A percentile compares a stretch with the other conserved stretches of the same genome.
phyloP scores from a whole-genome alignment of 345 rosid genomes.

The Melaleuca quinquenervia region DNA sequence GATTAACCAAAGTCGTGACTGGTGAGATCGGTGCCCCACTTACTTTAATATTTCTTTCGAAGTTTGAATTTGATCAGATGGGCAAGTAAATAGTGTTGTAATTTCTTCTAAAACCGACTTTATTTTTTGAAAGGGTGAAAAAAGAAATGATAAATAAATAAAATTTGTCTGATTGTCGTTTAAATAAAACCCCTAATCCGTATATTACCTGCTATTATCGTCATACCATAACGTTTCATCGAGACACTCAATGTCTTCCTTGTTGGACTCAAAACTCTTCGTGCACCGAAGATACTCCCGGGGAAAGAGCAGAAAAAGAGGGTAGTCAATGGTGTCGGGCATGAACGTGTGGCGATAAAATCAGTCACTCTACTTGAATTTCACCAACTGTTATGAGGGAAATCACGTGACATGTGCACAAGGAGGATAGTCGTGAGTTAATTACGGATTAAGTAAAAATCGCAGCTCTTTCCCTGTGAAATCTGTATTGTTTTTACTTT shows the following conservation, averaged over 20 bases:
- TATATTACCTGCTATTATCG: background rate
- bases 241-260: background rate
- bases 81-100: background rate
- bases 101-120: background rate
- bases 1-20: background rate
- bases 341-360: background rate
- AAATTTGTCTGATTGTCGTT: background rate
- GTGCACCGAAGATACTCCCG: background rate
- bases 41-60: background rate
- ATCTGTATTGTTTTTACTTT: background rate
- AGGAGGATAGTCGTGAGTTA: background rate
- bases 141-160: background rate
- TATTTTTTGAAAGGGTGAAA: background rate
- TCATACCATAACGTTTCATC: too few relatives aligned
- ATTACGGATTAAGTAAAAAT: background rate
- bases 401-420: too few relatives aligned
- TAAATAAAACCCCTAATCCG: conserved; percentile 15
- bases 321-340: too few relatives aligned
- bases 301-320: background rate
- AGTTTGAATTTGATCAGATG: background rate
- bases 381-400: background rate
- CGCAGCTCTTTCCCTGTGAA: background rate
- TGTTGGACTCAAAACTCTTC: background rate
- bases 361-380: background rate
- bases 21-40: background rate